phyloP scores from a whole-genome alignment of 2,329 filamentous ascomycete species.

The Fusarium agapanthi region DNA sequence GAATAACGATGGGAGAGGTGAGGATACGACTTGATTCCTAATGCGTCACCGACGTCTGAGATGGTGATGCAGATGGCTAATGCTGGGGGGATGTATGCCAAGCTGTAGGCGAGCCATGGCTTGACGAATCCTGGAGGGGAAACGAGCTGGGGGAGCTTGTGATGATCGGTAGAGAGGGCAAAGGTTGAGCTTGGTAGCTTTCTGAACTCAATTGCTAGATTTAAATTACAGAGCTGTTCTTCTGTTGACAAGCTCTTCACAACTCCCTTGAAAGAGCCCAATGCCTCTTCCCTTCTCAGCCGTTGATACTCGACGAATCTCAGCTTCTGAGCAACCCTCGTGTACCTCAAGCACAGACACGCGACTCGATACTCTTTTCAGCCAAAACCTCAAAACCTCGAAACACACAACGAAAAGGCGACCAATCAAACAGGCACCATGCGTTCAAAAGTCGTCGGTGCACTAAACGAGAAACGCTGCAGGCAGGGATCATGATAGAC shows the following conservation, averaged over 20 bases:
- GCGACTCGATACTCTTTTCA: conserved; percentile 32
- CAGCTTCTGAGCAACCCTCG: background rate
- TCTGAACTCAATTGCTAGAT: background rate
- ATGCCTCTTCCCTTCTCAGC: background rate
- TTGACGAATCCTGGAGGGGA: background rate
- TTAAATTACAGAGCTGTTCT: rapidly evolving
- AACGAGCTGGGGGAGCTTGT: background rate
- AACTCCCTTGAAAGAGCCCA: background rate
- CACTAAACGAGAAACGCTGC: conserved; percentile 15
- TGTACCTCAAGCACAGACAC: conserved; percentile 7
- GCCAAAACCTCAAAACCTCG: background rate
- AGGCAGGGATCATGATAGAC: background rate
- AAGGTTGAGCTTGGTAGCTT: background rate
- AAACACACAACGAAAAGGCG: background rate
- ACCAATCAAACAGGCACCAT: conserved; percentile 25
- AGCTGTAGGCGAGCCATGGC: conserved; percentile 1
- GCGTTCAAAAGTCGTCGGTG: conserved; percentile 8
- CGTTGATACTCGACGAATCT: background rate
- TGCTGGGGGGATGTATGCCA: conserved; percentile 14
- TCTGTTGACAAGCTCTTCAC: background rate
- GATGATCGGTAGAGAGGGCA: background rate
- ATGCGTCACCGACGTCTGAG: conserved; percentile 31
- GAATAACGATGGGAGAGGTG: conserved; percentile 1
- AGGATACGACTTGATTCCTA: conserved; percentile 36
- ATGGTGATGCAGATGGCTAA: conserved; percentile 3